Base-by-base conservation (phyloP, 176 grass and related monocot species). In the Oryza glaberrima region DNA sequence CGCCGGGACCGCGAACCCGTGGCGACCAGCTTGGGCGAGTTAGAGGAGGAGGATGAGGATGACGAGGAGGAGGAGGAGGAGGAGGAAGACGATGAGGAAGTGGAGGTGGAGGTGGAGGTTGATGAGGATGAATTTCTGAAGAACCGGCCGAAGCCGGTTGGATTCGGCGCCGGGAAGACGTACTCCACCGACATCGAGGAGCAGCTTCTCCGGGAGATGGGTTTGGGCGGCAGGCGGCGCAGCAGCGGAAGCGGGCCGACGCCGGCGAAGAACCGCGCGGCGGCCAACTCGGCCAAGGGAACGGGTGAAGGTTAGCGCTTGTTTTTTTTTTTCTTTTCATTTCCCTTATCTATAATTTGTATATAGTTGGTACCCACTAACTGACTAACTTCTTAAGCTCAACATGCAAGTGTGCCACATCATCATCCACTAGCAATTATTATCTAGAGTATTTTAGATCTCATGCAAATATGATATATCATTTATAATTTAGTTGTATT, bases 171-270 rank as follows among this genome's bases (percentile, higher is more conserved):
- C 56, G 89, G 92, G 32, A 90, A 83, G 78, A 36, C 77, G 25
- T 92, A 94, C 75, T 28, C 86, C 77, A 94, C 92, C 30, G 81
- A 83, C 10, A 19, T 90, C 16, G 92, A 94, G 47, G 92, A 90
- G 73, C 77, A 72, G 85, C 84, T 94, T 73, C 83, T 89, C 78
- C 82, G 64, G 69, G 92, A 90, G 87, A 94, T 86, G 81, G 90
- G 88, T 51, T 35, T 69, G 36, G 86, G 78, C 85, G 86, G 63
- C 51, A 48, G 61, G 49, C 73, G 77, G 46, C 65, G 87, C 51
- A 78, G 67, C 13, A 49, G 47, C 47, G 47, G 47, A 28, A 56
- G 47, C 64, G 86, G 91, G 46, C 13, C 63, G 11, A n/a, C 51
- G 25, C 20, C 70, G 40, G 20, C 17, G 11, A 84, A 87, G 40